Base-by-base conservation (phyloP, 257 asterid genomes). In the Penstemon eatonii region DNA sequence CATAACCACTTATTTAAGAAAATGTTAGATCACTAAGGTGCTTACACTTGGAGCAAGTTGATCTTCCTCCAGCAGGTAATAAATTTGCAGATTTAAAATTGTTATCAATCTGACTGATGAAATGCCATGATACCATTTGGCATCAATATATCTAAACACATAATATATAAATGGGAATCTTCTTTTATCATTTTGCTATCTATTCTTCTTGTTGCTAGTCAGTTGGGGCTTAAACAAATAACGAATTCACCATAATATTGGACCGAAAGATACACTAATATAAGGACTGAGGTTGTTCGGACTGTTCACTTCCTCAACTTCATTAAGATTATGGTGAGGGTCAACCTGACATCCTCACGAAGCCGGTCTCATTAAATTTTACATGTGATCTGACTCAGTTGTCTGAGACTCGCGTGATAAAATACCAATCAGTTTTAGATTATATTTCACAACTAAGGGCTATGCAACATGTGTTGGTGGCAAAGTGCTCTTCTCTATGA, bases 1-100 rank as follows among this genome's bases (percentile, higher is more conserved):
- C 54, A 51, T 9, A 19, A 45, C 61, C 65, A 53, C 56, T 39
- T 57, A 68, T 18, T 44, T 55, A 73, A 67, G n/a, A 12, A 19
- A 37, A 38, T 52, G 42, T 33, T 4, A 42, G 64, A 18, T 15
- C 39, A 67, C 9, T 47, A 8, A 25, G 57, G 62, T 33, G 51
- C 55, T 56, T 15, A 66, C 57, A 59, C 51, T 40, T 18, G 36
- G 62, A 52, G 33, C 65, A 15, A 8, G 63, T 43, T 39, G 15
- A 37, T 62, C 49, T 74, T 38, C 60, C 38, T 4, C 59, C 8
- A 12, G 41, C 63, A 58, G 4, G 10, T 12, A 56, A 46, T 1
- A 39, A 74, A 63, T 33, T 8, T 63, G 12, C 36, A 38, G 15
- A 41, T 15, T 12, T 40, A 40, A 37, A 10, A 18, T 39, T 33